These are phyloP conservation scores for Rosa chinensis DNA, from an alignment of 306 rosid species.

Conservation along the genomic window DNA sequence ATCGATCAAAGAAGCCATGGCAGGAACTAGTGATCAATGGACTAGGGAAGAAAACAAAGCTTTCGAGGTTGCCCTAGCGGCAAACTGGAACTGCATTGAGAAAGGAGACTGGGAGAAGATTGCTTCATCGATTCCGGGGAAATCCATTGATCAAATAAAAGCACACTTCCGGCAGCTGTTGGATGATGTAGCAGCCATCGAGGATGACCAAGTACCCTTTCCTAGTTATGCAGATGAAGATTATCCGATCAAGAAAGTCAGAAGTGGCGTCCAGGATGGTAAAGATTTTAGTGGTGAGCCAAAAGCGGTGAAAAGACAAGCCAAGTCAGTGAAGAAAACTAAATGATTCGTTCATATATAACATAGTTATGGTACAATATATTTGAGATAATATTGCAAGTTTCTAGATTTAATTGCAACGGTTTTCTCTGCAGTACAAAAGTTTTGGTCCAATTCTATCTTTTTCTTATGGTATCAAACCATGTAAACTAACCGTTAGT, in stretches of 20 bases:
- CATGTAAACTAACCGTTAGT: no score
- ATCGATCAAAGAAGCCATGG: neutral
- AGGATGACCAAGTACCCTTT: neutral
- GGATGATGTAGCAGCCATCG: neutral
- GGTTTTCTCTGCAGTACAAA: neutral
- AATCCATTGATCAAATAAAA: conserved; percentile 2
- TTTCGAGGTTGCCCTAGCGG: conserved; percentile 10
- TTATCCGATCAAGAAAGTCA: neutral
- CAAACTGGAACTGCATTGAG: neutral
- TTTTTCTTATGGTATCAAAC: no score
- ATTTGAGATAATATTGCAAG: neutral
- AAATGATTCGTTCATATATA: neutral
- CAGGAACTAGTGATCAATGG: conserved; percentile 3
- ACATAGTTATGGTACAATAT: neutral
- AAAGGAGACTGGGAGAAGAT: conserved; percentile 2
- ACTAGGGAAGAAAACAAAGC: neutral
- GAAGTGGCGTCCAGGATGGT: neutral
- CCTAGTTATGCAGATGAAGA: neutral
- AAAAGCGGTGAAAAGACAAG: neutral
- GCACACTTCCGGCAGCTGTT: neutral
- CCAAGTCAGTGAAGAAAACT: neutral
- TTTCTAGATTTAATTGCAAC: neutral
- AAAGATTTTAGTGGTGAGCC: neutral
- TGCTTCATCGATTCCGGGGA: neutral
- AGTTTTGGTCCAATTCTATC: neutral